Evolutionary conservation across 2,329 filamentous ascomycete genomes (phyloP).

Genomic region (Penicillium digitatum): DNA sequence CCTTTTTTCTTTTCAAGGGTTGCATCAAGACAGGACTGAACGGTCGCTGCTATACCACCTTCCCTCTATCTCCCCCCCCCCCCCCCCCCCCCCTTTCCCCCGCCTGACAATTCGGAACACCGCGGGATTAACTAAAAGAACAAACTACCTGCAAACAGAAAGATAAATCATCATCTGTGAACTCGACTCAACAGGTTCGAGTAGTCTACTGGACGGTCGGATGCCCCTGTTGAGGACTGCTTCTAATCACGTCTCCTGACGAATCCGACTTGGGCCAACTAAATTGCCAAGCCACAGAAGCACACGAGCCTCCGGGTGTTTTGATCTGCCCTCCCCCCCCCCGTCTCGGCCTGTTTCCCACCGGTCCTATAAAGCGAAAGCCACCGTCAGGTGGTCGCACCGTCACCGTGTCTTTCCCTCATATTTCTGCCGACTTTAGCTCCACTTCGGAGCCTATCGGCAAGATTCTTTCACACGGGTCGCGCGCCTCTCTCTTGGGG

Average conservation of each 20-base stretch:
- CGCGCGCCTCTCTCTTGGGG: slow-evolving; percentile 57
- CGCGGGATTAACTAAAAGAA: not conserved
- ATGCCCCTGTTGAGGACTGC: not conserved
- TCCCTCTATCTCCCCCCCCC: too few species aligned
- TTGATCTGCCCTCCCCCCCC: not conserved
- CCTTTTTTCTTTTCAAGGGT: not conserved
- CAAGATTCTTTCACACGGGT: slow-evolving; percentile 57
- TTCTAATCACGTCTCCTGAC: not conserved
- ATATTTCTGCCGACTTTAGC: slow-evolving; percentile 29
- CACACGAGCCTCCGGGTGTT: slow-evolving; percentile 3
- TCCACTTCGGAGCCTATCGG: slow-evolving; percentile 41
- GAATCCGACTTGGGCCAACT: not conserved
- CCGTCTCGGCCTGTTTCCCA: slow-evolving; percentile 4
- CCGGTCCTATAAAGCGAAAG: slow-evolving; percentile 13
- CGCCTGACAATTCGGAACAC: not conserved
- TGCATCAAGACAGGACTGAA: not conserved
- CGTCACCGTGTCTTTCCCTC: slow-evolving; percentile 33
- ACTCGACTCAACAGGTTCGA: not conserved
- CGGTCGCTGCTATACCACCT: not conserved
- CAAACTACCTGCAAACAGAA: not conserved
- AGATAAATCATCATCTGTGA: not conserved
- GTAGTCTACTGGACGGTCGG: not conserved
- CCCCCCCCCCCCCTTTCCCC: too few species aligned
- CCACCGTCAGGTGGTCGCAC: slow-evolving; percentile 32
- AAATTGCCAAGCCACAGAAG: slow-evolving; percentile 7